phyloP scores from a whole-genome alignment of 2,329 filamentous ascomycete species.

The Trichoderma polysporum region DNA sequence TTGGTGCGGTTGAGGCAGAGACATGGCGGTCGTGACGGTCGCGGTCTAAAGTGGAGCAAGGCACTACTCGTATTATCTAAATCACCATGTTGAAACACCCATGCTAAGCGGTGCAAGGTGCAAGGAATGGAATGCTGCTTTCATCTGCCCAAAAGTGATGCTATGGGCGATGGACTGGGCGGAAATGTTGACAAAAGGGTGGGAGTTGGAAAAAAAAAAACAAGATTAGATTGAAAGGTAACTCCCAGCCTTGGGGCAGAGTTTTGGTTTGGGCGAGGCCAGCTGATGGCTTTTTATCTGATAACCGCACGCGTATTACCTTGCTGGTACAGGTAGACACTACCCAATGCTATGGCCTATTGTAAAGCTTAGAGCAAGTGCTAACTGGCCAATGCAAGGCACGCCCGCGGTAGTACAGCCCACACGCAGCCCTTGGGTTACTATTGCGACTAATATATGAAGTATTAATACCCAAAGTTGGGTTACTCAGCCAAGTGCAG shows the following conservation, averaged over 20 bases:
- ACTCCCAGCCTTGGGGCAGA: neutral
- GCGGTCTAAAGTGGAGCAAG: conserved; percentile 21
- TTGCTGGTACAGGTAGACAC: too few relatives aligned
- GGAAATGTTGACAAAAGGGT: neutral
- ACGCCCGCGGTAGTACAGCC: conserved; percentile 1
- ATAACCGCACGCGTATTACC: neutral
- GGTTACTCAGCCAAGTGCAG: neutral
- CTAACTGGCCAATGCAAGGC: neutral
- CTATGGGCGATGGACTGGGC: neutral
- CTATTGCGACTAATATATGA: neutral
- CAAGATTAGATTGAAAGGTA: neutral
- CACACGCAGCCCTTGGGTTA: conserved; percentile 7
- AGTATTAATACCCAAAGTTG: neutral
- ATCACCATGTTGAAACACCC: conserved; percentile 18
- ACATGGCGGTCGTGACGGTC: conserved; percentile 23
- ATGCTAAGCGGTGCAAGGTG: conserved; percentile 2
- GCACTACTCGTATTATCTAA: conserved; percentile 19
- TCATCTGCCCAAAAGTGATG: conserved; percentile 1
- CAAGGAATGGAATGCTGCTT: neutral
- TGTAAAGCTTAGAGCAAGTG: neutral
- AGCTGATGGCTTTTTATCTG: neutral
- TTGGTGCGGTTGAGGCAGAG: conserved; percentile 21
- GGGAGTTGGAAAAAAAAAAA: neutral
- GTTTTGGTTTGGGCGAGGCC: conserved; percentile 2
- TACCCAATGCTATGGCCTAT: neutral